Evolutionary conservation across 768 basidiomycete species (phyloP).

Genomic region (Serendipita sp.): DNA sequence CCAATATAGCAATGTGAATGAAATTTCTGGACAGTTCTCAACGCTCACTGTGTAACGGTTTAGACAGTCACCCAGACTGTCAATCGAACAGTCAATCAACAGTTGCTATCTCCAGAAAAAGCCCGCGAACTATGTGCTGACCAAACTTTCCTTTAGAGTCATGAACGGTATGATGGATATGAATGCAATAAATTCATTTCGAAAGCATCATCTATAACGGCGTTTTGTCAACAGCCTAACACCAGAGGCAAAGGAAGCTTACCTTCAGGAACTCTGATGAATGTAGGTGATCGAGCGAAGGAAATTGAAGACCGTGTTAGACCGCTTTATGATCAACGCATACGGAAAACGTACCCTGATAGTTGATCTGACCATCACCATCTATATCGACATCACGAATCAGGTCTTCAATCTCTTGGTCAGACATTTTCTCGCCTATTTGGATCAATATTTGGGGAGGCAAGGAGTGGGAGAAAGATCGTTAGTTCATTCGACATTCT

Average conservation of each 20-base stretch:
- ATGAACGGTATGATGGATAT: not conserved
- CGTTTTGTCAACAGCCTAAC: constrained; percentile 6
- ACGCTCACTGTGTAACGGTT: no score
- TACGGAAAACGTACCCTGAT: constrained; percentile 37
- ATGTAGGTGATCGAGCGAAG: not conserved
- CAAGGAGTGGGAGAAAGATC: no score
- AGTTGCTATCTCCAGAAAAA: no score
- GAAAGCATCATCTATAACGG: constrained; percentile 49
- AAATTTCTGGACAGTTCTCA: no score
- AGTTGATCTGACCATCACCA: constrained; percentile 84
- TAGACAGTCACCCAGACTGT: no score
- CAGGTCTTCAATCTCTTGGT: constrained; percentile 87
- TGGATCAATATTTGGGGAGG: constrained; percentile 7
- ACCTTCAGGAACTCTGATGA: constrained; percentile 61
- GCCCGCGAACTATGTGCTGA: no score
- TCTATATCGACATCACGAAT: constrained; percentile 92
- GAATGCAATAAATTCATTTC: constrained; percentile 27
- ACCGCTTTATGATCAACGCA: constrained; percentile 1
- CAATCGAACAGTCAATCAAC: no score
- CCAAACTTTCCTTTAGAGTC: not conserved
- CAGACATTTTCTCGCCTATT: constrained; percentile 71
- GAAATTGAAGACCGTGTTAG: constrained; percentile 6
- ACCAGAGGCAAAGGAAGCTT: constrained; percentile 10
- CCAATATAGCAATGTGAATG: no score
- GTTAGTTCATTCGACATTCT: not conserved